Conservation (phyloP, 495 filamentous ascomycete genomes). For the Penicillium lagena region DNA sequence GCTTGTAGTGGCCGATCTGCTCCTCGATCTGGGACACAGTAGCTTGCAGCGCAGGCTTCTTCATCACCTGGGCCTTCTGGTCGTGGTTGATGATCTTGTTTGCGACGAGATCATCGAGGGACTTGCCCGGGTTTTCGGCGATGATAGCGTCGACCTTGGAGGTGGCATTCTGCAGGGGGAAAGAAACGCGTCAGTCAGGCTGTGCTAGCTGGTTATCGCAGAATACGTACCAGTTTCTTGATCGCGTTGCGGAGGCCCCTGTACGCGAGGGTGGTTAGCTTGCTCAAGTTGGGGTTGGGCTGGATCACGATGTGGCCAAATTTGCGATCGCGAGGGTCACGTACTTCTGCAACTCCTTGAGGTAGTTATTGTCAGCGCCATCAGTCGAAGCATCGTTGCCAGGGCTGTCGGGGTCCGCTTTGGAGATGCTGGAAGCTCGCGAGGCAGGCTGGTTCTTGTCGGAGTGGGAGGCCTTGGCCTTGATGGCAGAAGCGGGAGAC, state of each 20-base stretch:
- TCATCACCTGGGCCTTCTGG: slow-evolving; percentile 80
- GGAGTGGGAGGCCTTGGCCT: slow-evolving; percentile 34
- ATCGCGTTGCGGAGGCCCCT: slow-evolving; percentile 79
- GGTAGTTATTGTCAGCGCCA: slow-evolving; percentile 63
- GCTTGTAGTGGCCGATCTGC: slow-evolving; percentile 75
- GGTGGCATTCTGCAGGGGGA: slow-evolving; percentile 55
- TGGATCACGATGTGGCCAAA: not conserved
- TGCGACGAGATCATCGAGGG: slow-evolving; percentile 77
- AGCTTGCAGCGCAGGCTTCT: slow-evolving; percentile 81
- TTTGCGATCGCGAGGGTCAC: slow-evolving; percentile 15
- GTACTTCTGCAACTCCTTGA: slow-evolving; percentile 84
- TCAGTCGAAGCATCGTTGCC: slow-evolving; percentile 39
- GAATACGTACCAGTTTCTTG: slow-evolving; percentile 78
- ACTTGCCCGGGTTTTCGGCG: slow-evolving; percentile 66
- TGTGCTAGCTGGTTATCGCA: not conserved
- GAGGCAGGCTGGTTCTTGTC: slow-evolving; percentile 18
- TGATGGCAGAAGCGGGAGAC: slow-evolving; percentile 32
- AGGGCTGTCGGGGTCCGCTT: slow-evolving; percentile 26
- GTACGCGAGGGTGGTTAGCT: slow-evolving; percentile 8
- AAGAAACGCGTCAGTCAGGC: not conserved
- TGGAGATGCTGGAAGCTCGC: slow-evolving; percentile 22
- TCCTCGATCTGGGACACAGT: slow-evolving; percentile 72
- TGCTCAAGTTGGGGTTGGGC: not conserved
- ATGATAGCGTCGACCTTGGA: slow-evolving; percentile 73
- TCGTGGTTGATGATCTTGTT: slow-evolving; percentile 85